A percentile compares a stretch with the other conserved stretches of the same genome.
These are phyloP conservation scores for Puccinia polysora DNA, from an alignment of 1,284 basidiomycete genomes.

Conservation along the genomic window DNA sequence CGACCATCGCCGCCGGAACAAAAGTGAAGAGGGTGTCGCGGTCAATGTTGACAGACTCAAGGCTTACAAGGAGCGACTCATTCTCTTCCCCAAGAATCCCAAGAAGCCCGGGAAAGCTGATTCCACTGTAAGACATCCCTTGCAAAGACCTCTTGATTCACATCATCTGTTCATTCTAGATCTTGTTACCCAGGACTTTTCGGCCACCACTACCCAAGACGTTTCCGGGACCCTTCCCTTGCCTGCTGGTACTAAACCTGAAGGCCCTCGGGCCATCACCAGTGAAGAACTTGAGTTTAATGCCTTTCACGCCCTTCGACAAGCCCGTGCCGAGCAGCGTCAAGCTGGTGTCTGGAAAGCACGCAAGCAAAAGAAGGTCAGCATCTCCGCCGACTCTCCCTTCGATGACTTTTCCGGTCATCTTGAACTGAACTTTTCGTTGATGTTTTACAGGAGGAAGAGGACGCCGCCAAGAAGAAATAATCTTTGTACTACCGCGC, in stretches of 20 bases:
- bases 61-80: conserved; percentile 74
- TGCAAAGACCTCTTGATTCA: conserved; percentile 15
- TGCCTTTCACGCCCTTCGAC: conserved; percentile 76
- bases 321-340: conserved; percentile 74
- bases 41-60: conserved; percentile 91
- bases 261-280: conserved; percentile 90
- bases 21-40: conserved; percentile 94
- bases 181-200: conserved; percentile 67
- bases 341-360: conserved; percentile 81
- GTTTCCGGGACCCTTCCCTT: conserved; percentile 56
- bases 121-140: conserved; percentile 68
- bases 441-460: conserved; percentile 6
- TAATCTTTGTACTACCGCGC: too few relatives aligned
- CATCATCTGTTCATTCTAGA: conserved; percentile 28
- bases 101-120: conserved; percentile 94
- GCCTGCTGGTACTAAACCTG: conserved; percentile 61
- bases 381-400: conserved; percentile 49
- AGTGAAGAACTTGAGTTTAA: conserved; percentile 81
- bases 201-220: conserved; percentile 69
- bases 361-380: conserved; percentile 63
- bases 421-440: too few relatives aligned
- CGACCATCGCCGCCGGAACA: conserved; percentile 93
- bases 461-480: conserved; percentile 24
- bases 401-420: too few relatives aligned
- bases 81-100: conserved; percentile 91